A percentile compares a stretch with the other conserved stretches of the same genome.
Evolutionary conservation across 371 early-diverging fungal genomes (phyloP).

Genomic region (Mortierella sp.): DNA sequence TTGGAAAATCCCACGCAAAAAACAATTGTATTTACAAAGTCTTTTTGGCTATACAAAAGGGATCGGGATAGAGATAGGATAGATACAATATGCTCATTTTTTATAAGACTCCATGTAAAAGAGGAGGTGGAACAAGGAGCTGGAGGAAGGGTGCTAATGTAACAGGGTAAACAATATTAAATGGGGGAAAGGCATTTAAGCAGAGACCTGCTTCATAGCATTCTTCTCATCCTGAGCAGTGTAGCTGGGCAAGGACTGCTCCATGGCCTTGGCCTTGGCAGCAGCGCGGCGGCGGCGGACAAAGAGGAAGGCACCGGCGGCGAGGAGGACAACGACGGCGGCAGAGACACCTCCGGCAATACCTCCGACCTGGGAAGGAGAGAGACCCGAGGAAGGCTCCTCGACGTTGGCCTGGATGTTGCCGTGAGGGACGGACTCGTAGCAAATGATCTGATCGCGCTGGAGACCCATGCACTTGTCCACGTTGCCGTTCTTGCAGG

Average conservation of each 20-base stretch:
- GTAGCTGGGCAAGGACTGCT: slow-evolving; percentile 32
- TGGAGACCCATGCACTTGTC: slow-evolving; percentile 38
- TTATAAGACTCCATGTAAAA: too few species aligned
- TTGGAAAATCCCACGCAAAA: too few species aligned
- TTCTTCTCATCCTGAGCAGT: slow-evolving; percentile 45
- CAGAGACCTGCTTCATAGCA: slow-evolving; percentile 40
- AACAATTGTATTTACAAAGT: too few species aligned
- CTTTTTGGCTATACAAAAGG: too few species aligned
- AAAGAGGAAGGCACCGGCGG: slow-evolving; percentile 45
- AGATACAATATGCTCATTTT: too few species aligned
- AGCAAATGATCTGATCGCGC: slow-evolving; percentile 35
- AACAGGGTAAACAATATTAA: too few species aligned
- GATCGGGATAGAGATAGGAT: too few species aligned
- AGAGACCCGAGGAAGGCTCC: slow-evolving; percentile 14
- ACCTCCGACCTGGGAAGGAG: slow-evolving; percentile 43
- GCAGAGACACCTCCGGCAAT: slow-evolving; percentile 52
- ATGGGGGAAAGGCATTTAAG: too few species aligned
- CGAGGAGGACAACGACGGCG: slow-evolving; percentile 34
- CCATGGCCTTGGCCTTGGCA: slow-evolving; percentile 8
- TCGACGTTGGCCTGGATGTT: slow-evolving; percentile 5
- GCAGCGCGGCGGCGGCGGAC: slow-evolving; percentile 44
- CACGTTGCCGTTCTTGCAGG: slow-evolving; percentile 27
- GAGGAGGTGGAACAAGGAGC: too few species aligned
- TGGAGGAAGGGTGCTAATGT: too few species aligned
- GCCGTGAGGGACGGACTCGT: slow-evolving; percentile 22